phyloP scores from a whole-genome alignment of 2,329 filamentous ascomycete genomes.

The Orbilia quercus region DNA sequence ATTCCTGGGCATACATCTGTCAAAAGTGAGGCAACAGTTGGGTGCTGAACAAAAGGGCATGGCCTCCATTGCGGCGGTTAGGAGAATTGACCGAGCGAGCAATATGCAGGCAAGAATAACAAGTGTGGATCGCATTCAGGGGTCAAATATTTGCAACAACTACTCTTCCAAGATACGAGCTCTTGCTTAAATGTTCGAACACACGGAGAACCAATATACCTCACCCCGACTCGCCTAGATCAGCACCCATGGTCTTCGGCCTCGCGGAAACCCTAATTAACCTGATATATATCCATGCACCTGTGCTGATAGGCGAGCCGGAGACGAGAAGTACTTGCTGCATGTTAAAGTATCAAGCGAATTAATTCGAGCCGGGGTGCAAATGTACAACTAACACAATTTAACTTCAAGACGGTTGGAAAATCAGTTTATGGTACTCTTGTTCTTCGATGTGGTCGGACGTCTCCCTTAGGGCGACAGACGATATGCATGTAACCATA shows the following conservation, averaged over 20 bases:
- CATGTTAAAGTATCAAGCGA: slow-evolving; percentile 29
- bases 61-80: too few species aligned
- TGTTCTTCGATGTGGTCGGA: neutral
- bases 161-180: slow-evolving; percentile 18
- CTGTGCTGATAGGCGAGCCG: slow-evolving; percentile 41
- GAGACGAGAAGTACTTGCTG: slow-evolving; percentile 41
- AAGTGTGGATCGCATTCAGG: slow-evolving; percentile 21
- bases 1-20: too few species aligned
- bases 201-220: slow-evolving; percentile 4
- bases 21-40: too few species aligned
- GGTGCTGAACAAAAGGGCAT: too few species aligned
- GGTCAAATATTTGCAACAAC: slow-evolving; percentile 19
- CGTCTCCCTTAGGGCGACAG: slow-evolving; percentile 4
- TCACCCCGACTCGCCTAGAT: slow-evolving; percentile 20
- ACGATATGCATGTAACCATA: slow-evolving; percentile 39
- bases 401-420: neutral
- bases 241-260: slow-evolving; percentile 8
- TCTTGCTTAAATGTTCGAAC: slow-evolving; percentile 4
- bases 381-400: neutral
- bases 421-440: slow-evolving; percentile 3
- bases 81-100: neutral
- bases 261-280: slow-evolving; percentile 38
- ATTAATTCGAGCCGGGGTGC: slow-evolving; percentile 2
- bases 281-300: slow-evolving; percentile 37
- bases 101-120: neutral